Evolutionary conservation across 2,329 filamentous ascomycete genomes (phyloP).

Genomic region (Colletotrichum higginsianum): DNA sequence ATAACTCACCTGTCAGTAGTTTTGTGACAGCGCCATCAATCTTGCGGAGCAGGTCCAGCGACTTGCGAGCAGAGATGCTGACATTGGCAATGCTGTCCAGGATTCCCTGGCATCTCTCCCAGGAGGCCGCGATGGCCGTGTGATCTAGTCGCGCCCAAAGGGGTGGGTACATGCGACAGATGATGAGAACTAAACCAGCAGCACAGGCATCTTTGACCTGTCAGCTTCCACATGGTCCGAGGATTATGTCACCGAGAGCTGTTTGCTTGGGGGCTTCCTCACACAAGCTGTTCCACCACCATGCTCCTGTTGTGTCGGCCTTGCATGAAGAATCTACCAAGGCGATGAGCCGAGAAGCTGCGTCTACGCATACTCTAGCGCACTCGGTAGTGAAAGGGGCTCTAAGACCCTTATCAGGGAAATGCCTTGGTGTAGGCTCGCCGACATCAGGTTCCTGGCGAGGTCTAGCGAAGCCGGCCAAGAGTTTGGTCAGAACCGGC

Average conservation of each 20-base stretch:
- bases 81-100: background rate
- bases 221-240: background rate
- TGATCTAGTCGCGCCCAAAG: conserved; percentile 10
- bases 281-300: conserved; percentile 59
- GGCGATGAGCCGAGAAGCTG: conserved; percentile 50
- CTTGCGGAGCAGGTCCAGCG: conserved; percentile 20
- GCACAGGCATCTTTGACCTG: conserved; percentile 7
- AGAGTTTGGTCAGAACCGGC: conserved; percentile 46
- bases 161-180: conserved; percentile 6
- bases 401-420: background rate
- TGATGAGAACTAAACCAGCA: conserved; percentile 9
- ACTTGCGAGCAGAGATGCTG: conserved; percentile 10
- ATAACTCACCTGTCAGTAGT: background rate
- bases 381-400: conserved; percentile 45
- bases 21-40: conserved; percentile 8
- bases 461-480: conserved; percentile 22
- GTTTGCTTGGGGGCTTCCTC: conserved; percentile 26
- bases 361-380: conserved; percentile 49
- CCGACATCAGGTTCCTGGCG: background rate
- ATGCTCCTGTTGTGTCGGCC: conserved; percentile 48
- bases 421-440: background rate
- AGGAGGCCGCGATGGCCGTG: background rate
- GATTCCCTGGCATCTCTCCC: conserved; percentile 6
- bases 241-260: too few relatives aligned
- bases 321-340: conserved; percentile 49